Conservation (phyloP, 257 asterid genomes). For the Nicotiana tomentosiformis region DNA sequence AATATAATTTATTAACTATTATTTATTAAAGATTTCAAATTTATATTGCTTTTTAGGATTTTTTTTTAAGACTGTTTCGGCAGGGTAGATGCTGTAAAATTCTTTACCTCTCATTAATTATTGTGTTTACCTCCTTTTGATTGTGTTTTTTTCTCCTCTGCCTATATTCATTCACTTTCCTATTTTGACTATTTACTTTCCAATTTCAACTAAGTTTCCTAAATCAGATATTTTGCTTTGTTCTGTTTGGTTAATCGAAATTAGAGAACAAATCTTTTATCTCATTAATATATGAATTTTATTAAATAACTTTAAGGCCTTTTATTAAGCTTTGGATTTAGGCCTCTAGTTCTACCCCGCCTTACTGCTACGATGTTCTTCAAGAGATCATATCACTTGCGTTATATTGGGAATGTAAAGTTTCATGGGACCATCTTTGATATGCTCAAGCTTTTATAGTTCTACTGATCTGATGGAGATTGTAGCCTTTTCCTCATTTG, state of each 20-base stretch:
- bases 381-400: no score
- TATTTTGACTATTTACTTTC: background rate
- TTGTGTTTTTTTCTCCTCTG: background rate
- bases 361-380: background rate
- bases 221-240: background rate
- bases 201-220: background rate
- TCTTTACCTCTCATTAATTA: background rate
- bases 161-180: background rate
- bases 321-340: background rate
- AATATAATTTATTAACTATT: background rate
- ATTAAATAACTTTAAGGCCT: background rate
- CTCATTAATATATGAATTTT: background rate
- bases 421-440: background rate
- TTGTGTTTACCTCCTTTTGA: background rate
- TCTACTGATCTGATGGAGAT: background rate
- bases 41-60: background rate
- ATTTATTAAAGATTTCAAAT: background rate
- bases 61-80: no score
- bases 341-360: background rate
- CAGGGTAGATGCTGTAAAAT: no score
- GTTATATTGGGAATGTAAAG: background rate
- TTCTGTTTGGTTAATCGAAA: background rate
- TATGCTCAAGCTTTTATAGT: background rate
- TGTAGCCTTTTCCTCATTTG: background rate
- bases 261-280: background rate